Evolutionary conservation across 768 basidiomycete species (phyloP).

Genomic region (Boletus rubroflammeus): DNA sequence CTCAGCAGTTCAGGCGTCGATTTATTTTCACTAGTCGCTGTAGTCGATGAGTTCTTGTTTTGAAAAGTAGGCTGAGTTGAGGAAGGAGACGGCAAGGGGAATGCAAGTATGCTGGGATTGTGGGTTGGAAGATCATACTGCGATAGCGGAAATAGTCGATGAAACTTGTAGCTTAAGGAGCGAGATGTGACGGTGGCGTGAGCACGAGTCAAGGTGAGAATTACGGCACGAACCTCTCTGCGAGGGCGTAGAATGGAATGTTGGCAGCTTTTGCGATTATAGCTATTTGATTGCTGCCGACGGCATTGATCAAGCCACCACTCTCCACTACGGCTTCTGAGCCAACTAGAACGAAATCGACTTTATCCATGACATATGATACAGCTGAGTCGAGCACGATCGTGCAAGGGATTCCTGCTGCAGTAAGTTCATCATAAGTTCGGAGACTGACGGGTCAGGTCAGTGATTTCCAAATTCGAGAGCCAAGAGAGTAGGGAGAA

Average conservation of each 20-base stretch:
- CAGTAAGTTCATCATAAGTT: conserved; percentile 83
- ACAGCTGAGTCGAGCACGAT: conserved; percentile 96
- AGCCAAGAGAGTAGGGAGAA: background rate
- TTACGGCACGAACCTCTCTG: conserved; percentile 64
- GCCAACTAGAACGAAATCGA: conserved; percentile 93
- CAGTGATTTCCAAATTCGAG: conserved; percentile 6
- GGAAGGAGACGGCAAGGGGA: conserved; percentile 42
- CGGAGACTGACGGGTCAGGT: conserved; percentile 56
- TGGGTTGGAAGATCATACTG: conserved; percentile 86
- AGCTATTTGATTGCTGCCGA: conserved; percentile 95
- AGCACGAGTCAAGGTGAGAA: conserved; percentile 17
- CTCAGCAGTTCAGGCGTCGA: conserved; percentile 8
- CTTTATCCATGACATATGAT: conserved; percentile 94
- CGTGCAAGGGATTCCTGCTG: conserved; percentile 90
- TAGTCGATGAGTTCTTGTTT: conserved; percentile 2
- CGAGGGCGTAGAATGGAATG: conserved; percentile 94
- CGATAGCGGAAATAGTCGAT: conserved; percentile 90
- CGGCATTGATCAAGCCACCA: conserved; percentile 87
- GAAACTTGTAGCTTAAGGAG: conserved; percentile 85
- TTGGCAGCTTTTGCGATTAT: conserved; percentile 92
- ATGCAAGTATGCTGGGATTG: conserved; percentile 69
- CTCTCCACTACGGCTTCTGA: conserved; percentile 98
- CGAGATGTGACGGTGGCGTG: conserved; percentile 21
- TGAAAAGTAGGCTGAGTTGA: conserved; percentile 1
- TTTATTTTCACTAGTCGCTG: conserved; percentile 1